Evolutionary conservation across 441 rosid species (phyloP), one percentile per base, ranked within the genome.

Genomic region (Mallotus repandus): DNA sequence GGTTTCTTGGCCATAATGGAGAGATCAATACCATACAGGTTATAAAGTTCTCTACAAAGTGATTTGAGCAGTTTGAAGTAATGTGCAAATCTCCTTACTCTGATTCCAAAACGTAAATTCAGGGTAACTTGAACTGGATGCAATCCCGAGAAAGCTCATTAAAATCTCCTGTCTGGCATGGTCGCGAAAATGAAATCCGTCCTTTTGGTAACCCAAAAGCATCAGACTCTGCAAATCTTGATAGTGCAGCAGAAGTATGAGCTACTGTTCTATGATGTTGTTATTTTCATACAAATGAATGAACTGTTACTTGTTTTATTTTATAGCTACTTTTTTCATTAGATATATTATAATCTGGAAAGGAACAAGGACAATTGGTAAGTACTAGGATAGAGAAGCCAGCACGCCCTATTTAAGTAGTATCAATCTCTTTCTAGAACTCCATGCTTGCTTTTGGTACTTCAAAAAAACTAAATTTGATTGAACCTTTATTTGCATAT

Each of bases 71-170:
- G 56, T 43, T 80, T 45, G 15, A 35, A 77, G 70, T 19, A 76
- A 46, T 41, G 71, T 66, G 55, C 72, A 54, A 38, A 72, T 80
- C 66, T 75, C 50, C 72, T 50, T 68, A 63, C 38, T 61, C 78
- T 79, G 70, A 46, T 73, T 71, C 25, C 66, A 63, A 76, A 69
- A 73, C 56, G 64, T 74, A 8, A 71, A 48, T 84, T 68, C 79
- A 96, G 99, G 99, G 99, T 65, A 96, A 96, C 86, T 86, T 96
- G 84, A 96, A 96, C 57, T 96, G 99, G 99, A 96, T 96, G 99
- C 97, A 88, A 86, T 96, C 99, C 78, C 89, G 99, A 77, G 99
- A 96, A 85, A 77, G 89, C 77, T 86, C 96, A n/a, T 73, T 96
- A 84, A 91, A 88, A 82, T 92, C 99, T 71, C 86, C 97, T 76